phyloP scores from a whole-genome alignment of 2,329 filamentous ascomycete genomes.

The Mollisiaceae sp. region DNA sequence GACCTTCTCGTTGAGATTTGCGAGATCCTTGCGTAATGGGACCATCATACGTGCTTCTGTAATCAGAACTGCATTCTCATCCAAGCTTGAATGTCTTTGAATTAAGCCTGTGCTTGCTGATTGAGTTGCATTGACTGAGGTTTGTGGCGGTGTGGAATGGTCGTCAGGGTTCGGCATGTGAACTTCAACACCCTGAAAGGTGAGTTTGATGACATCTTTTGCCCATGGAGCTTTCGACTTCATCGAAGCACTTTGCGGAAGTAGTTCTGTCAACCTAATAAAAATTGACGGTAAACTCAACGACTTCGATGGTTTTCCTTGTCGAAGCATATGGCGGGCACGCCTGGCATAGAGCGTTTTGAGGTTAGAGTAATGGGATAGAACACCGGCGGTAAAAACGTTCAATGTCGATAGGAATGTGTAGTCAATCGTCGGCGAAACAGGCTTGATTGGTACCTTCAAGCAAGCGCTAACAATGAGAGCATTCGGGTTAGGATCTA shows the following conservation, averaged over 20 bases:
- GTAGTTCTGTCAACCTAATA: conserved; percentile 37
- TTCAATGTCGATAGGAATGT: conserved; percentile 44
- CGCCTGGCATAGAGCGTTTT: conserved; percentile 41
- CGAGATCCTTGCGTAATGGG: conserved; percentile 33
- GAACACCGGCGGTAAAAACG: conserved; percentile 44
- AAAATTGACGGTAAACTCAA: conserved; percentile 40
- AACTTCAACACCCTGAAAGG: conserved; percentile 50
- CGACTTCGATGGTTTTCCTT: conserved; percentile 33
- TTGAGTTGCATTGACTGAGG: conserved; percentile 9
- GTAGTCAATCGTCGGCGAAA: conserved; percentile 40
- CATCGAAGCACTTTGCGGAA: conserved; percentile 33
- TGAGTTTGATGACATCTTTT: conserved; percentile 61
- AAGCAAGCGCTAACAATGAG: conserved; percentile 17
- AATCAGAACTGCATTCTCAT: conserved; percentile 39
- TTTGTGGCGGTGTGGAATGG: not conserved
- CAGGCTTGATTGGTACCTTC: conserved; percentile 36
- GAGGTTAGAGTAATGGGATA: conserved; percentile 46
- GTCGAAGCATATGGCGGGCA: conserved; percentile 36
- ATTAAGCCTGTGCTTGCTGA: not conserved
- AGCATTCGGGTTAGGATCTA: conserved; percentile 20
- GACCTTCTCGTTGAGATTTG: conserved; percentile 38
- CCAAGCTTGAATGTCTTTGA: not conserved
- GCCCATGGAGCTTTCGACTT: conserved; percentile 55
- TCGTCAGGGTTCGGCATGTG: conserved; percentile 7
- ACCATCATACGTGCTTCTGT: conserved; percentile 41